Percentiles rank a stretch among this genome's conserved stretches.
Evolutionary conservation across 192 early-diverging fungal genomes (phyloP).

Genomic region (Pilaira anomala): DNA sequence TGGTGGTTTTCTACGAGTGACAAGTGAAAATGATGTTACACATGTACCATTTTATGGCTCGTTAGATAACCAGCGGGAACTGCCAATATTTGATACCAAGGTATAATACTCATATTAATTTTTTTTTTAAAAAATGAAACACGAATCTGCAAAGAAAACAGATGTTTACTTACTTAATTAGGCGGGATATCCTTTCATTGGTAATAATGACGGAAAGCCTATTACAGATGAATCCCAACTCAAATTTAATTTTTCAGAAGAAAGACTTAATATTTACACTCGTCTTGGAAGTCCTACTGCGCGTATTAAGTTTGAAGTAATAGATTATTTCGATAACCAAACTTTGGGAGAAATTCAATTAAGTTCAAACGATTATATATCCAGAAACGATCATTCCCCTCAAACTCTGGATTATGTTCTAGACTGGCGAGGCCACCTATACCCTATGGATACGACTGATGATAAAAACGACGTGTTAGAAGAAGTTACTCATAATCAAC

Average conservation of each 20-base stretch:
- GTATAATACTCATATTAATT: too few relatives aligned
- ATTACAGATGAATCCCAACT: background rate
- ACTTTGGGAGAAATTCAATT: constrained; percentile 15
- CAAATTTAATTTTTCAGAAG: background rate
- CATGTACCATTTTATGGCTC: constrained; percentile 43
- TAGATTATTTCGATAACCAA: background rate
- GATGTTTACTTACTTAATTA: background rate
- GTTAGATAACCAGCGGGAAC: constrained; percentile 35
- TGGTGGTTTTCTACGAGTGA: constrained; percentile 37
- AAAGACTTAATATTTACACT: constrained; percentile 2
- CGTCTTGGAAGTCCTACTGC: constrained; percentile 19
- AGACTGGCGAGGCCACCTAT: background rate
- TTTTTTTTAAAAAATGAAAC: background rate
- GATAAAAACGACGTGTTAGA: too few relatives aligned
- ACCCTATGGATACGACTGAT: background rate
- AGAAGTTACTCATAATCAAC: too few relatives aligned
- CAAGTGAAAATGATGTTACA: constrained; percentile 13
- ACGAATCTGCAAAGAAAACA: background rate
- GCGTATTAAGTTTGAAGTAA: background rate
- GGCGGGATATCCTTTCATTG: constrained; percentile 30
- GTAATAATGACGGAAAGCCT: background rate
- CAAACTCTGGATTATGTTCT: constrained; percentile 2
- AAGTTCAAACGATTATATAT: constrained; percentile 12
- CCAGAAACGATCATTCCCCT: constrained; percentile 20
- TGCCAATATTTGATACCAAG: constrained; percentile 40